Evolutionary conservation across 805 yeast species (phyloP), one percentile per base, ranked within the genome.

Genomic region (Isabelozyma pseudorhagii): DNA sequence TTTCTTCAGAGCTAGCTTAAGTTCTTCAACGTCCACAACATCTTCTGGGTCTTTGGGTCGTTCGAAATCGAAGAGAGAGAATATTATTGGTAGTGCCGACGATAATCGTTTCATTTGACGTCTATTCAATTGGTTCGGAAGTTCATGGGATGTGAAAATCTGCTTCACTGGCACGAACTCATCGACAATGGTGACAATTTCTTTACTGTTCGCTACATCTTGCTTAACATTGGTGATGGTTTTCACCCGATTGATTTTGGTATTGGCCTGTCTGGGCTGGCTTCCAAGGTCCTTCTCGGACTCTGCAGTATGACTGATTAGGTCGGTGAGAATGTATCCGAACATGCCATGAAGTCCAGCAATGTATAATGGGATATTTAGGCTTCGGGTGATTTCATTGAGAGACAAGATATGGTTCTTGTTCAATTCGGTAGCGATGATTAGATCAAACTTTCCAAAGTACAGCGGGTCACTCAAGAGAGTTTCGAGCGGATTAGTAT

Each of bases 241-340:
- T 50, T 74, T 74, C 40, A 61, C 60, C 3, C 69, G 67, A 4
- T 91, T 93, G 7, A 79, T 51, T 46, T 72, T 68, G 10, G 87
- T 79, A n/a, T 78, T 62, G 8, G 71, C 61, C 18, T 73, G 68
- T 29, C 75, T 61, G 8, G 59, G 53, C 49, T 68, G 72, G 54
- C 71, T 73, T 40, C 82, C 79, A 49, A 72, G 77, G 43, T 79
- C 80, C 49, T 75, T 78, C 39, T 80, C 83, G 44, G 79, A 77
- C 3, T 67, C 69, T 2, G 89, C 76, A 31, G 75, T 72, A 66
- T 89, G 90, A 44, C 73, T 64, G 9, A 89, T 79, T 52, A 93
- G 74, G 66, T 94, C 99, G 3, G 83, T 82, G 62, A 92, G 85
- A 1, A 89, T 78, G 59, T 81, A 88, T 1, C 97, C 97, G 63